Evolutionary conservation across 345 rosid genomes (phyloP).

Genomic region (Boechera divaricarpa): DNA sequence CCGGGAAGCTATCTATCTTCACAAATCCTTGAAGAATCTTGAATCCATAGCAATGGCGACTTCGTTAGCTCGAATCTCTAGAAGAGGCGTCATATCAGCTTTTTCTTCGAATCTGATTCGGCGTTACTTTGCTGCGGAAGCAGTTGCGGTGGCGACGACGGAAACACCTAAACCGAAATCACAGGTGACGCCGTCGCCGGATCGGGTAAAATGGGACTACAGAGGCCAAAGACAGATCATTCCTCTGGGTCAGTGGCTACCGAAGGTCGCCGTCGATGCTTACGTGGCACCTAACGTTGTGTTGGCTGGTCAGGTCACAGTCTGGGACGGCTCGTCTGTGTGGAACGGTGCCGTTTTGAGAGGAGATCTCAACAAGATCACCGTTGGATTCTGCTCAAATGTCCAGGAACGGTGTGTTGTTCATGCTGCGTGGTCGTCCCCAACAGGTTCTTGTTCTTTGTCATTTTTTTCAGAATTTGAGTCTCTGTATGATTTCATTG

Average conservation of each 20-base stretch:
- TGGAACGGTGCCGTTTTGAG: conserved; percentile 93
- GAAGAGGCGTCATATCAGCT: background rate
- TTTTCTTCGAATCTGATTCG: conserved; percentile 28
- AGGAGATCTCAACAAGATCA: conserved; percentile 96
- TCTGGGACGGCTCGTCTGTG: conserved; percentile 87
- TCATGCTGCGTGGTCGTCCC: conserved; percentile 98
- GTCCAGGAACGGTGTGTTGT: conserved; percentile 94
- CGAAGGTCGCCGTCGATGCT: conserved; percentile 93
- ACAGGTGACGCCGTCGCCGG: conserved; percentile 66
- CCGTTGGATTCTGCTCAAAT: conserved; percentile 90
- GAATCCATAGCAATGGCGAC: conserved; percentile 25
- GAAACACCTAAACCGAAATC: conserved; percentile 49
- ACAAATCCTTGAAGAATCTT: conserved; percentile 24
- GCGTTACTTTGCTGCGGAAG: conserved; percentile 47
- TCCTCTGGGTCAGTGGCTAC: conserved; percentile 95
- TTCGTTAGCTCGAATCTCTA: conserved; percentile 26
- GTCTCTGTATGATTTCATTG: background rate
- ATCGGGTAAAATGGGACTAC: conserved; percentile 97
- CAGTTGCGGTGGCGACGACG: conserved; percentile 55
- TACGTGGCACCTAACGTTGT: conserved; percentile 97
- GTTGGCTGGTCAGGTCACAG: conserved; percentile 90
- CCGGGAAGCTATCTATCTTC: conserved; percentile 17
- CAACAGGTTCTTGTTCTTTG: conserved; percentile 65
- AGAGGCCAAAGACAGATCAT: conserved; percentile 93
- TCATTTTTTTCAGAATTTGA: background rate